Conservation (phyloP, 75 land plant species). For the Adiantum capillusveneris region DNA sequence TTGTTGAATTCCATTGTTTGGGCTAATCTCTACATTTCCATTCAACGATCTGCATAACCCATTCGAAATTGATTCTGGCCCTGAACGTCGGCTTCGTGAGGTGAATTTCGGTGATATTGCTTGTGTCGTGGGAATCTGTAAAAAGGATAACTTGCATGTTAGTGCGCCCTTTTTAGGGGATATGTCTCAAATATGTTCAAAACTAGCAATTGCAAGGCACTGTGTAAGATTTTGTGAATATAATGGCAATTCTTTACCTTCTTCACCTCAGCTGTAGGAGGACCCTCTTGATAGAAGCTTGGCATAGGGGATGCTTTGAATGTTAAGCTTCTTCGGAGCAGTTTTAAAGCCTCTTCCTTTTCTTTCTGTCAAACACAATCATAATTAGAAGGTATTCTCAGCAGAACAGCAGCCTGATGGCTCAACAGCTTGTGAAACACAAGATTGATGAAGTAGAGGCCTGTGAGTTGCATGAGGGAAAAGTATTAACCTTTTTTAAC, state of each 20-base stretch:
- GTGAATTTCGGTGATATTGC: conserved; percentile 80
- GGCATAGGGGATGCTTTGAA: conserved; percentile 87
- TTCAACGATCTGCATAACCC: too few relatives aligned
- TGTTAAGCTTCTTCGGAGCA: conserved; percentile 61
- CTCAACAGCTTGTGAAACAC: not conserved
- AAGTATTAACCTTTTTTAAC: too few relatives aligned
- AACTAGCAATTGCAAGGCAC: not conserved
- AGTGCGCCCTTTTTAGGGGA: not conserved
- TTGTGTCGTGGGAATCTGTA: conserved; percentile 68
- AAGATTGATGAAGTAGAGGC: too few relatives aligned
- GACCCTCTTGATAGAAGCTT: conserved; percentile 78
- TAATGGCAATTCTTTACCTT: conserved; percentile 68
- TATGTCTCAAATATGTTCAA: not conserved
- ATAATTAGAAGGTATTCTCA: not conserved
- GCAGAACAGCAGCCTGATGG: not conserved
- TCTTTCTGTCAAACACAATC: conserved; percentile 34
- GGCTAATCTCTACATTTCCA: too few relatives aligned
- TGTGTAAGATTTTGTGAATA: not conserved
- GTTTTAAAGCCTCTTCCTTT: conserved; percentile 53
- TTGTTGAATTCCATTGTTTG: too few relatives aligned
- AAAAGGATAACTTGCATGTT: not conserved
- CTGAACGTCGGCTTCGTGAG: conserved; percentile 47
- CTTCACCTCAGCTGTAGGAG: conserved; percentile 69
- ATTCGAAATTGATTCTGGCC: not conserved
- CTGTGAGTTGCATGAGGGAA: too few relatives aligned